These are phyloP conservation scores for Mortierella polycephala DNA, from an alignment of 371 early-diverging fungal species.

Conservation along the genomic window DNA sequence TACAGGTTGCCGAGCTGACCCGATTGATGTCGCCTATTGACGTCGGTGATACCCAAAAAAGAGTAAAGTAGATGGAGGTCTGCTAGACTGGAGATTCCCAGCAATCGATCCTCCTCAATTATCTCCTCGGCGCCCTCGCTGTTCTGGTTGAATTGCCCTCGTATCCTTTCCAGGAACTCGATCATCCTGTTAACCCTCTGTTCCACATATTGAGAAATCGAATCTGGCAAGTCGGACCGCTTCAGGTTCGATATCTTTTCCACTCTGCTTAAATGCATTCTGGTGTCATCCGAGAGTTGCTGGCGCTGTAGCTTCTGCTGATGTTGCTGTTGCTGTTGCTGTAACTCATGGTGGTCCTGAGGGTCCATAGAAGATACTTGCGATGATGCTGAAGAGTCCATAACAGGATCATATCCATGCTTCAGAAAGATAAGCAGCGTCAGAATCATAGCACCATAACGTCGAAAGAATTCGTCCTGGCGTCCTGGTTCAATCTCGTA, in stretches of 20 bases:
- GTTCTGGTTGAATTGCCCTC: conserved; percentile 1
- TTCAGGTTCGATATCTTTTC: conserved; percentile 19
- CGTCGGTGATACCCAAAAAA: conserved; percentile 31
- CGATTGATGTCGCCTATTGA: conserved; percentile 12
- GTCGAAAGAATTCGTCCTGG: conserved; percentile 32
- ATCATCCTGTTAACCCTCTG: conserved; percentile 31
- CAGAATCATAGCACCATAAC: conserved; percentile 34
- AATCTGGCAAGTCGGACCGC: conserved; percentile 36
- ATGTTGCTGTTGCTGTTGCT: conserved; percentile 9
- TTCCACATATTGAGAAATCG: conserved; percentile 27
- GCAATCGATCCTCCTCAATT: conserved; percentile 12
- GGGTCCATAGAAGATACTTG: background rate
- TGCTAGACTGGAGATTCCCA: conserved; percentile 22
- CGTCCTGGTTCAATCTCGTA: conserved; percentile 30
- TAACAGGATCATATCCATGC: conserved; percentile 28
- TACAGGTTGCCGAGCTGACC: conserved; percentile 43
- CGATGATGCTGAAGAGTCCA: conserved; percentile 1
- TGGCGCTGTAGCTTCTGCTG: background rate
- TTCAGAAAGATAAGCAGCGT: conserved; percentile 36
- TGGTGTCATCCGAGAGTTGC: background rate
- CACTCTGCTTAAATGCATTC: conserved; percentile 7
- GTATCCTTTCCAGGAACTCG: conserved; percentile 32
- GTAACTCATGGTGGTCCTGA: background rate
- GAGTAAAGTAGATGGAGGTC: conserved; percentile 45
- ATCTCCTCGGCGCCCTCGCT: conserved; percentile 3